Base-by-base conservation (phyloP, 2,329 filamentous ascomycete species). In the Phialemoniopsis sp. region DNA sequence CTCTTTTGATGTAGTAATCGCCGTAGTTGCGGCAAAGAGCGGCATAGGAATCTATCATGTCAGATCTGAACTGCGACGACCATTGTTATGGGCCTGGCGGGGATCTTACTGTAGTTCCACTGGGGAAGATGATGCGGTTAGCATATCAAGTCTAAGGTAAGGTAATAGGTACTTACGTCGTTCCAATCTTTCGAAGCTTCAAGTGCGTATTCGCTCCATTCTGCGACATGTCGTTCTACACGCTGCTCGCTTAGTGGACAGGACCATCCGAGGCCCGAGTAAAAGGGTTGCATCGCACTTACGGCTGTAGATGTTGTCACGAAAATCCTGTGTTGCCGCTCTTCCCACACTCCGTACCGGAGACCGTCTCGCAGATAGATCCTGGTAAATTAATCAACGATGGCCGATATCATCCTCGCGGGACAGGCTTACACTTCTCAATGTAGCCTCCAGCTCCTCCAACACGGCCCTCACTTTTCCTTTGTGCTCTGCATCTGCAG, bases 11-110 rank as follows among this genome's bases (percentile, higher is more conserved):
- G 4, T 0, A 38, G 36, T 72, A 44, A 8, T 54, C 44, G 1
- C 70, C 70, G 36, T 56, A 65, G 0, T 70, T 53, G 13, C 58
- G 51, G 36, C 66, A 70, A 40, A 70, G 73, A 0, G 68, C 66
- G 14, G 56, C 40, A 37, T 68, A 72, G 1, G 58, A 48, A 5
- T 16, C 54, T 64, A 33, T 33, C 10, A 17, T 4, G 15, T 12
- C 14, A 15, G 4, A 17, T 14, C 18, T 39, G 4, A 30, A 13
- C 14, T 18, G 18, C 5, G 37, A 19, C 18, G 33, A 28, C 28
- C 3, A 15, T 19, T 19, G 13, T 32, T 14, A 9, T 19, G 17
- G 21, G 29, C 3, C 16, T n/a, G 10, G 62, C 65, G 53, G 57
- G 68, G 66, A 4, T 38, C 38, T 13, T 35, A 36, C 66, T 65